These are phyloP conservation scores for Stagonosporopsis rhizophila DNA, from an alignment of 2,329 filamentous ascomycete genomes.

Conservation along the genomic window DNA sequence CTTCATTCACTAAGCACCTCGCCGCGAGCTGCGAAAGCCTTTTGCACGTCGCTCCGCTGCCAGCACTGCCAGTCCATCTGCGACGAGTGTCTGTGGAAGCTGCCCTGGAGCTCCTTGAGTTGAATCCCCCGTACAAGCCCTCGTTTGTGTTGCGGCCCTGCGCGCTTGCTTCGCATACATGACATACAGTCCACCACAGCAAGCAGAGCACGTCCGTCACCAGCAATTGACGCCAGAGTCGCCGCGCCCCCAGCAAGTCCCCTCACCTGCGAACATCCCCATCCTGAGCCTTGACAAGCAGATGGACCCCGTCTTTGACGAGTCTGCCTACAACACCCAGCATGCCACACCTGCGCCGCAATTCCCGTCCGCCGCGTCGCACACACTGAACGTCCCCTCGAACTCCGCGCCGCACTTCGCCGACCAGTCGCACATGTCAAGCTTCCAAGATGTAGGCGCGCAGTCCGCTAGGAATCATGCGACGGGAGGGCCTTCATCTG, in stretches of 20 bases:
- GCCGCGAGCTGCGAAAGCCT: conserved; percentile 7
- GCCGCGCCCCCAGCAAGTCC: conserved; percentile 72
- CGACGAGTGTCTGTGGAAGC: conserved; percentile 17
- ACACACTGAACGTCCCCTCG: conserved; percentile 40
- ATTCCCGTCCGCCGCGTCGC: conserved; percentile 42
- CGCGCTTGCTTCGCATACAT: conserved; percentile 33
- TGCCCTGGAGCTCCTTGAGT: conserved; percentile 2
- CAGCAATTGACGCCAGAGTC: conserved; percentile 73
- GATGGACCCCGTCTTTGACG: conserved; percentile 75
- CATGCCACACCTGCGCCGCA: conserved; percentile 37
- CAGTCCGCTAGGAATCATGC: conserved; percentile 33
- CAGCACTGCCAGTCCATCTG: conserved; percentile 14
- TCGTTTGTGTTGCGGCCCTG: conserved; percentile 12
- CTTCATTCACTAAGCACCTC: conserved; percentile 23
- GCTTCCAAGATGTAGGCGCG: conserved; percentile 33
- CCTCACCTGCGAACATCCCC: conserved; percentile 72
- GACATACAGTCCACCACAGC: conserved; percentile 61
- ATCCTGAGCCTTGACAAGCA: conserved; percentile 68
- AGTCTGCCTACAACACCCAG: conserved; percentile 66
- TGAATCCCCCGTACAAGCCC: conserved; percentile 11
- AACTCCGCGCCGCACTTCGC: conserved; percentile 39
- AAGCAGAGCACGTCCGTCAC: conserved; percentile 67
- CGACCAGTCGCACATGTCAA: conserved; percentile 30
- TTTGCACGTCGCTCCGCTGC: conserved; percentile 1
- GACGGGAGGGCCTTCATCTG: conserved; percentile 31